Evolutionary conservation across 805 yeast species (phyloP), one percentile per base, ranked within the genome.

Genomic region (Kazachstania bromeliacearum): DNA sequence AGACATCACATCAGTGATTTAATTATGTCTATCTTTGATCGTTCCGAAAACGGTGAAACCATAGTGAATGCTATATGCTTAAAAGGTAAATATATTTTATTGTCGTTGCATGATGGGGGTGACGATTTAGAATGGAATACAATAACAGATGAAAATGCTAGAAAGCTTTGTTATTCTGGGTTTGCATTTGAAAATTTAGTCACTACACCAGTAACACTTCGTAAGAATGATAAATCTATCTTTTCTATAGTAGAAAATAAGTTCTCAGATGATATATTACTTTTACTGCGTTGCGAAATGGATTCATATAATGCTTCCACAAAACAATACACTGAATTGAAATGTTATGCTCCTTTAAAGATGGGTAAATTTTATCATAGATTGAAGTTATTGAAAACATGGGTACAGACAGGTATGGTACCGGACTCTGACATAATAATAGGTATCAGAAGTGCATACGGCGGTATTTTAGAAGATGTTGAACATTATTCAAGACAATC

Each of bases 261-360:
- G 17, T 20, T 55, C 7, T 35, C 39, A 20, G 40, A 45, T 4
- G 34, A 45, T 7, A 40, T 50, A 8, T 39, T 36, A 12, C n/a
- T 56, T 9, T 33, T 58, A n/a, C 31, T 58, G 12, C 48, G 60
- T 13, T 55, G 59, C 31, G 63, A 58, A 38, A 48, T 58, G 51
- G 63, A 58, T 37, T 46, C 56, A 7, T 47, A 45, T 37, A 50
- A 58, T 27, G 22, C 40, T 2, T 18, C 27, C 3, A 37, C 43
- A 2, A 39, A 47, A 4, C 37, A 37, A 2, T 57, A 48, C 31
- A 51, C 55, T 7, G 63, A 58, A 38, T 29, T 58, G 18, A 58
- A 58, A 40, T 55, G 63, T 35, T 55, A 44, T 28, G 38, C 47
- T 2, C 41, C 43, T 7, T 32, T 58, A 7, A 47, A 44, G 14